These are phyloP conservation scores for Wallacemonas sp. DNA, from an alignment of 208 protist genomes.

Conservation along the genomic window DNA sequence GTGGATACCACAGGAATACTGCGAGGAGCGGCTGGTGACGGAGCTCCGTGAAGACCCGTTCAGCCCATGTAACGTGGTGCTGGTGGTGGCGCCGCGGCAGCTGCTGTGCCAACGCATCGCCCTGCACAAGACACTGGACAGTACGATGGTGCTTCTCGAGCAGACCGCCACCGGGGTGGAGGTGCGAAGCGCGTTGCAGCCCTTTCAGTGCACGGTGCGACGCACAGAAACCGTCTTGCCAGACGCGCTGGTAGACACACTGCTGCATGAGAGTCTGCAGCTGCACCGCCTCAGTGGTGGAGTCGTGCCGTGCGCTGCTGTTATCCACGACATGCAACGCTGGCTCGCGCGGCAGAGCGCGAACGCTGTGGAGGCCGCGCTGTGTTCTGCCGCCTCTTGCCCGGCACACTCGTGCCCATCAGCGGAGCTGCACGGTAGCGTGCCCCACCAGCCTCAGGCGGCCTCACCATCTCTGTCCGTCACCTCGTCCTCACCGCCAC, in stretches of 20 bases:
- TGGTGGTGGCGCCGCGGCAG: constrained; percentile 57
- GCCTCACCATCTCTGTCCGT: neutral
- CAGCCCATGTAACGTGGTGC: constrained; percentile 58
- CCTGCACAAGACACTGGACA: constrained; percentile 56
- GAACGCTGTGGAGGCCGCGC: constrained; percentile 15
- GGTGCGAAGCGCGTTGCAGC: constrained; percentile 30
- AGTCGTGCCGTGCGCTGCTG: constrained; percentile 26
- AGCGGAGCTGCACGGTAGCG: neutral
- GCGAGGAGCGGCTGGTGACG: constrained; percentile 13
- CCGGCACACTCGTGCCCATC: no score
- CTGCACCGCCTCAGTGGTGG: constrained; percentile 35
- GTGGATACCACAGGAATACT: constrained; percentile 70
- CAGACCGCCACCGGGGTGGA: constrained; percentile 28
- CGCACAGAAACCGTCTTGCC: constrained; percentile 28
- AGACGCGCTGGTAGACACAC: constrained; percentile 35
- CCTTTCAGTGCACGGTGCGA: constrained; percentile 41
- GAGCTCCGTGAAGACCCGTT: constrained; percentile 36
- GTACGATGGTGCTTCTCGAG: constrained; percentile 57
- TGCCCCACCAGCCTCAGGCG: neutral
- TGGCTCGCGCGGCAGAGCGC: constrained; percentile 38
- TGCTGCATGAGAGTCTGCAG: constrained; percentile 38
- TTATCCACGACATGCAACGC: constrained; percentile 40
- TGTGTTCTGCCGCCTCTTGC: no score
- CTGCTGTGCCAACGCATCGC: constrained; percentile 50
- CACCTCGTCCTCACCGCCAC: neutral